A percentile compares a stretch with the other conserved stretches of the same genome.
phyloP scores from a whole-genome alignment of 2,329 filamentous ascomycete genomes.

The Cercospora janseana region DNA sequence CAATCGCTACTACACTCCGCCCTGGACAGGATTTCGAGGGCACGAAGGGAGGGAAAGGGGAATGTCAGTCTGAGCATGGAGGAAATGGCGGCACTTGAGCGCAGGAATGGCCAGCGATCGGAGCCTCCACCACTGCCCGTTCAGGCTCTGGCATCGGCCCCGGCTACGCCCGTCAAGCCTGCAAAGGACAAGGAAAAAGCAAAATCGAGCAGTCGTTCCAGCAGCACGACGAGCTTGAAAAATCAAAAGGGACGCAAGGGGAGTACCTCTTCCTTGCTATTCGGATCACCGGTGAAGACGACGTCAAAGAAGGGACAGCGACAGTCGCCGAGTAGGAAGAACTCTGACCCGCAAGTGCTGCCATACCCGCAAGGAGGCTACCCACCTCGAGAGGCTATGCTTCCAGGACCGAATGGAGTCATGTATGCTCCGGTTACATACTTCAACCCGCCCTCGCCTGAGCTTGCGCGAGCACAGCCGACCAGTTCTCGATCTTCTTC shows the following conservation, averaged over 20 bases:
- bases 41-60: conserved; percentile 70
- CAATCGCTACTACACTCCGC: conserved; percentile 75
- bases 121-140: conserved; percentile 21
- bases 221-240: conserved; percentile 39
- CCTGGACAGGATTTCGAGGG: conserved; percentile 73
- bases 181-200: conserved; percentile 17
- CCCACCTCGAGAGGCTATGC: conserved; percentile 31
- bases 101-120: conserved; percentile 32
- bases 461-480: conserved; percentile 9
- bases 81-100: conserved; percentile 77
- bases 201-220: conserved; percentile 36
- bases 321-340: conserved; percentile 23
- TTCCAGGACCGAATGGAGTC: conserved; percentile 50
- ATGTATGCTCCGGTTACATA: conserved; percentile 42
- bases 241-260: conserved; percentile 38
- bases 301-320: conserved; percentile 36
- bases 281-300: conserved; percentile 38
- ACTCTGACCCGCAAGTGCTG: conserved; percentile 27
- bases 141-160: conserved; percentile 34
- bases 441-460: conserved; percentile 32
- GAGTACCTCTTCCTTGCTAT: conserved; percentile 34
- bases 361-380: conserved; percentile 19
- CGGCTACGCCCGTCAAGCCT: conserved; percentile 31
- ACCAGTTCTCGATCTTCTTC: conserved; percentile 21
- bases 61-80: conserved; percentile 78